Conservation (phyloP, 1,284 basidiomycete genomes). For the Agaricales sp. region DNA sequence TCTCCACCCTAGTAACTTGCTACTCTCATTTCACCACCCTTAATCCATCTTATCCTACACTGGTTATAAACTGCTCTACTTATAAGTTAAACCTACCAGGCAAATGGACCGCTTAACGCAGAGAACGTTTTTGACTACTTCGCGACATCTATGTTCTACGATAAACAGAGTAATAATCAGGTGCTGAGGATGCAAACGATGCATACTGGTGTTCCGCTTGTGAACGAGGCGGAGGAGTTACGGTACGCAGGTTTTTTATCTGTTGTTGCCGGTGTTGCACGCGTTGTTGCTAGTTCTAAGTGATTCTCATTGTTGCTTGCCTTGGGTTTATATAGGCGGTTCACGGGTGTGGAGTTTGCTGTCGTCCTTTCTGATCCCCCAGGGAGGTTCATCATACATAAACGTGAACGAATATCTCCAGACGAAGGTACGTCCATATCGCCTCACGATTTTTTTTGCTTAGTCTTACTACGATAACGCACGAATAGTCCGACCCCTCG, state of each 20-base stretch:
- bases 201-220: constrained; percentile 59
- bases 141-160: constrained; percentile 79
- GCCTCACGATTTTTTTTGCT: constrained; percentile 2
- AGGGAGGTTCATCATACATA: constrained; percentile 77
- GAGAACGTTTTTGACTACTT: constrained; percentile 84
- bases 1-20: constrained; percentile 3
- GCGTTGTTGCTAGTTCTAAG: too few species aligned
- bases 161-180: constrained; percentile 84
- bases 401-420: constrained; percentile 69
- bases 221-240: constrained; percentile 72
- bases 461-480: constrained; percentile 5
- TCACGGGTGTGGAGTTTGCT: constrained; percentile 77
- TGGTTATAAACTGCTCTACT: constrained; percentile 10
- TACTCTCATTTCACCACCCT: constrained; percentile 1
- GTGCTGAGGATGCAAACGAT: constrained; percentile 84
- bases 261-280: constrained; percentile 5
- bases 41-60: constrained; percentile 8
- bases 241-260: constrained; percentile 35
- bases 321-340: constrained; percentile 48
- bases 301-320: constrained; percentile 3
- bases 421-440: constrained; percentile 51
- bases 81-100: constrained; percentile 31
- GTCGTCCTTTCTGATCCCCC: constrained; percentile 71
- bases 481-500: constrained; percentile 54
- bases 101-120: constrained; percentile 61